These are phyloP conservation scores for Fraxinus anomala DNA, from an alignment of 257 asterid genomes.

Conservation along the genomic window DNA sequence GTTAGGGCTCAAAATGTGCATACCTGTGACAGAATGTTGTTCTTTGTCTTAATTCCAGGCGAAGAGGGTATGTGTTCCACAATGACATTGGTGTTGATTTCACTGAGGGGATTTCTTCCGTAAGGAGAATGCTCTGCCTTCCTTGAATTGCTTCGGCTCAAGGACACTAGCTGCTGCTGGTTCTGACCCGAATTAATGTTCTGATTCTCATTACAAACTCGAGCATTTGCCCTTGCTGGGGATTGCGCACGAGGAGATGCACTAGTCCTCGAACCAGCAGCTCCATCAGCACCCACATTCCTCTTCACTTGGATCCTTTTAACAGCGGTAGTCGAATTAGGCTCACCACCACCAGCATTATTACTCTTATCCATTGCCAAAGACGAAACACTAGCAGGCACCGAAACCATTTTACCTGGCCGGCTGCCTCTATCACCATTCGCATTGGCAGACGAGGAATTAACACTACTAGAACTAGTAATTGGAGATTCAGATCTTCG, in stretches of 20 bases:
- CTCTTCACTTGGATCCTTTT: constrained; percentile 90
- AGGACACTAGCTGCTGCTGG: constrained; percentile 60
- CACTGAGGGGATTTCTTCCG: constrained; percentile 78
- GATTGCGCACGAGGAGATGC: constrained; percentile 92
- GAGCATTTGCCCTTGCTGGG: constrained; percentile 65
- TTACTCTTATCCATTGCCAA: constrained; percentile 58
- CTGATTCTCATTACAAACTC: constrained; percentile 45
- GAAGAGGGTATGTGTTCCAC: constrained; percentile 28
- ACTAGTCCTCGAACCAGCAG: constrained; percentile 39
- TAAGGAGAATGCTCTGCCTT: constrained; percentile 82
- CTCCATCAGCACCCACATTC: constrained; percentile 57
- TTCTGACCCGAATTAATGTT: constrained; percentile 21
- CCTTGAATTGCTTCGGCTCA: constrained; percentile 93
- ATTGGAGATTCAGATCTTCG: constrained; percentile 94
- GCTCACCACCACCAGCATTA: constrained; percentile 34
- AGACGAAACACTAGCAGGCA: constrained; percentile 76
- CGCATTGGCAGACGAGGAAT: constrained; percentile 31
- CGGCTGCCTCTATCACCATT: constrained; percentile 32
- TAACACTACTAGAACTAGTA: constrained; percentile 27
- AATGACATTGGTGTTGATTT: constrained; percentile 64
- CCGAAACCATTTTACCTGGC: constrained; percentile 94
- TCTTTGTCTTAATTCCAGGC: constrained; percentile 30
- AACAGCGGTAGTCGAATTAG: constrained; percentile 39
- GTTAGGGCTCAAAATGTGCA: not conserved
- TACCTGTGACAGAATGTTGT: constrained; percentile 56